Evolutionary conservation across 73 alveolate genomes (phyloP), one percentile per base, ranked within the genome.

Genomic region (Stentor roeselii): DNA sequence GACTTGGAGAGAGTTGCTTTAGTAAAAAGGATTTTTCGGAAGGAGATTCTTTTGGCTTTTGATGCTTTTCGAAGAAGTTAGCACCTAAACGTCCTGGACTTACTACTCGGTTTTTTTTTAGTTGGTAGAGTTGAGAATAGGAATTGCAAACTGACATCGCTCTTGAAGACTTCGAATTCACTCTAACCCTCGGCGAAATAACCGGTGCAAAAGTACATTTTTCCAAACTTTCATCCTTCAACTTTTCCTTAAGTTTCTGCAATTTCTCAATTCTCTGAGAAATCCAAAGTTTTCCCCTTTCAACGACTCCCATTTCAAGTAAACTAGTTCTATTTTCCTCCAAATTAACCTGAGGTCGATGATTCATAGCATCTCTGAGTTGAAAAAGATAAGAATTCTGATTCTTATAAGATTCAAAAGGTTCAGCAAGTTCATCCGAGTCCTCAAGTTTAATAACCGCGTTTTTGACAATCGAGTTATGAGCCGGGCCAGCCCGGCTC

Each of bases 121-220:
- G n/a, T n/a, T n/a, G n/a, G n/a, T 50, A 50, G 6, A 50, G 21
- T 21, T 50, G 67, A 11, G 67, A 50, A 50, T 50, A 50, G 21
- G 67, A 50, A 50, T 6, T 50, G 21, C 21, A 11, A 50, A 50
- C 67, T 50, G 67, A 50, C 21, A 6, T 50, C 6, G 67, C 6
- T 50, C 67, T 50, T 50, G 67, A n/a, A n/a, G n/a, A n/a, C n/a
- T n/a, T n/a, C n/a, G n/a, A n/a, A n/a, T n/a, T n/a, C n/a, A n/a
- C n/a, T 50, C 21, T 50, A 6, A 50, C 21, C 21, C 67, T 50
- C 6, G 67, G 67, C 6, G 67, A 11, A 11, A 50, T 6, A 6
- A 50, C 80, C 34, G 80, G 80, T n/a, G n/a, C 27, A 67, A 67
- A 67, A 30, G 80, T 67, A 40, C 80, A 67, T 32, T 40, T 40